phyloP scores from a whole-genome alignment of 2,329 filamentous ascomycete species.

The Exophiala phaeomuriformis region DNA sequence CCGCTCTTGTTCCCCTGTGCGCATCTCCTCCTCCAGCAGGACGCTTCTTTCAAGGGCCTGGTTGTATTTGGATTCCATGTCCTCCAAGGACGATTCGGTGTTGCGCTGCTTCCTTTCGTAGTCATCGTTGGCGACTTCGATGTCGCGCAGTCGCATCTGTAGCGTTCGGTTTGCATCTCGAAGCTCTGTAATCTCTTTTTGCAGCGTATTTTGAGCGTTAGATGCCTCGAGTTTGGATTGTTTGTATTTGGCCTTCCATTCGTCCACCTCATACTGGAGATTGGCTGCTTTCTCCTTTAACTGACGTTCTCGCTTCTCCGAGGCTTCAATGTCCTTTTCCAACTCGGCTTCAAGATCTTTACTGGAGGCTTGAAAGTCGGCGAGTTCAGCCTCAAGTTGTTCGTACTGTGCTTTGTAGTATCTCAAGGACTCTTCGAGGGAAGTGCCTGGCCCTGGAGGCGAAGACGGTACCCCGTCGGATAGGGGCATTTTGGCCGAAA shows the following conservation, averaged over 20 bases:
- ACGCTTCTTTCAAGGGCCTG: conserved; percentile 85
- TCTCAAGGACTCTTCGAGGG: conserved; percentile 65
- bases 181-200: conserved; percentile 91
- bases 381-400: conserved; percentile 79
- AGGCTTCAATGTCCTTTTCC: conserved; percentile 91
- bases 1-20: conserved; percentile 81
- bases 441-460: conserved; percentile 35
- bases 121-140: conserved; percentile 96
- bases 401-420: conserved; percentile 98
- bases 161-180: conserved; percentile 76
- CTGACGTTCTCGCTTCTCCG: conserved; percentile 82
- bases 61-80: conserved; percentile 95
- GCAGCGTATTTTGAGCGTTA: conserved; percentile 71
- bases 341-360: conserved; percentile 89
- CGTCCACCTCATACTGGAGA: conserved; percentile 81
- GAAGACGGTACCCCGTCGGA: conserved; percentile 30
- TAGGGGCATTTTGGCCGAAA: conserved; percentile 12
- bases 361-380: conserved; percentile 89
- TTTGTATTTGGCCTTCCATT: conserved; percentile 99
- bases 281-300: conserved; percentile 81
- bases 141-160: conserved; percentile 79
- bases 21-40: conserved; percentile 92
- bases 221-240: conserved; percentile 86
- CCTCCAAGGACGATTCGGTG: conserved; percentile 90
- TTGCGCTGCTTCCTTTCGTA: conserved; percentile 94